Percentiles rank a stretch among this genome's conserved stretches.
phyloP scores from a whole-genome alignment of 1,284 basidiomycete genomes.

The Coniophora puteana region DNA sequence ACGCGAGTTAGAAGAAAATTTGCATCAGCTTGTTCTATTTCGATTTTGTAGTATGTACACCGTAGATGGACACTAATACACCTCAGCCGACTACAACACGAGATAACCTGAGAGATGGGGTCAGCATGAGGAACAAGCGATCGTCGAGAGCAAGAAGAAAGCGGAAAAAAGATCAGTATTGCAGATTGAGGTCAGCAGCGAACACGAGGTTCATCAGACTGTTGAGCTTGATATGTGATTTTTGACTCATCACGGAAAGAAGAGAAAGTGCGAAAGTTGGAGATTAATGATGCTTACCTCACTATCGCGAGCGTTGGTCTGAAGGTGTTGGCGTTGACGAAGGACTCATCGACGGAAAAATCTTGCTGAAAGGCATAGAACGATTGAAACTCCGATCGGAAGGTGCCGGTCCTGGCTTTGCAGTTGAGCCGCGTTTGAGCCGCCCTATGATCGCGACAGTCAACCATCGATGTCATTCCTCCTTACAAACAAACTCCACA shows the following conservation, averaged over 20 bases:
- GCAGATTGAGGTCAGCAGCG: conserved; percentile 60
- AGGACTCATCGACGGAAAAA: background rate
- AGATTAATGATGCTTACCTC: conserved; percentile 6
- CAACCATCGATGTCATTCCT: too few relatives aligned
- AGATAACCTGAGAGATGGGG: background rate
- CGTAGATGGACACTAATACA: too few relatives aligned
- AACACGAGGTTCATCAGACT: conserved; percentile 51
- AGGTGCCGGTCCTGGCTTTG: too few relatives aligned
- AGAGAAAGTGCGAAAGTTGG: background rate
- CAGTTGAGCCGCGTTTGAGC: too few relatives aligned
- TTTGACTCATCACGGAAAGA: conserved; percentile 48
- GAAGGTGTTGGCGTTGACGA: background rate
- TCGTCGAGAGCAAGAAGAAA: conserved; percentile 2
- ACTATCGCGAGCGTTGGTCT: background rate
- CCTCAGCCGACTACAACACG: background rate
- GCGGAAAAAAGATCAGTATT: conserved; percentile 48
- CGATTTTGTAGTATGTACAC: too few relatives aligned
- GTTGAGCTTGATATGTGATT: conserved; percentile 72
- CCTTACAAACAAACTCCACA: too few relatives aligned
- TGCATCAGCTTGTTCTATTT: too few relatives aligned
- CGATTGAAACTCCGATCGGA: conserved; percentile 8
- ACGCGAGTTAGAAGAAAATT: background rate
- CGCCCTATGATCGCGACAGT: too few relatives aligned
- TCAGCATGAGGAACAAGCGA: background rate
- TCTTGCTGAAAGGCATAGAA: background rate